Conservation (phyloP, 306 rosid genomes). For the Crataegus laevigata region DNA sequence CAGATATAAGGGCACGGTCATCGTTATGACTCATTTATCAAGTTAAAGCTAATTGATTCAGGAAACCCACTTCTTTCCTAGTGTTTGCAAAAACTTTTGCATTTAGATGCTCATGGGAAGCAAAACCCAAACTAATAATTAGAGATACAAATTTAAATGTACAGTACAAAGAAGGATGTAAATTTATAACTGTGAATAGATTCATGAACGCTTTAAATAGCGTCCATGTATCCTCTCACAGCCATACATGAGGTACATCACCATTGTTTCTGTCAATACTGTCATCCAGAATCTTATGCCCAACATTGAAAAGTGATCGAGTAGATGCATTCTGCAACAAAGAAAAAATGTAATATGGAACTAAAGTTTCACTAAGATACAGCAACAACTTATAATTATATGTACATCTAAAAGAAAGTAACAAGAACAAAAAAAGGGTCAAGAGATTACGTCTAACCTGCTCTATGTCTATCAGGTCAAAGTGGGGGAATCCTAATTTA, state of each 20-base stretch:
- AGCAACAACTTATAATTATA: background rate
- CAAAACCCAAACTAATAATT: background rate
- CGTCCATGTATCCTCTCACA: constrained; percentile 30
- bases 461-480: constrained; percentile 65
- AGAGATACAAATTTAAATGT: background rate
- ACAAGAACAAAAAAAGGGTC: constrained; percentile 4
- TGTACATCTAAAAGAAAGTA: background rate
- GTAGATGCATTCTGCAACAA: constrained; percentile 65
- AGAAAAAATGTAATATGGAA: constrained; percentile 16
- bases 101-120: background rate
- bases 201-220: constrained; percentile 25
- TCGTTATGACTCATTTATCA: background rate
- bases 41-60: background rate
- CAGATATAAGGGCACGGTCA: background rate
- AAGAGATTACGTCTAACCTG: constrained; percentile 59
- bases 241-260: constrained; percentile 64
- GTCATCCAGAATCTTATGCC: constrained; percentile 59
- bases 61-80: background rate
- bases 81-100: background rate
- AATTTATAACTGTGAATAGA: background rate
- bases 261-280: constrained; percentile 54
- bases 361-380: background rate
- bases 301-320: constrained; percentile 53
- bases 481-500: constrained; percentile 72
- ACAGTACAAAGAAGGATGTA: background rate